phyloP scores from a whole-genome alignment of 1,284 basidiomycete genomes.

The Pseudozyma thailandica region DNA sequence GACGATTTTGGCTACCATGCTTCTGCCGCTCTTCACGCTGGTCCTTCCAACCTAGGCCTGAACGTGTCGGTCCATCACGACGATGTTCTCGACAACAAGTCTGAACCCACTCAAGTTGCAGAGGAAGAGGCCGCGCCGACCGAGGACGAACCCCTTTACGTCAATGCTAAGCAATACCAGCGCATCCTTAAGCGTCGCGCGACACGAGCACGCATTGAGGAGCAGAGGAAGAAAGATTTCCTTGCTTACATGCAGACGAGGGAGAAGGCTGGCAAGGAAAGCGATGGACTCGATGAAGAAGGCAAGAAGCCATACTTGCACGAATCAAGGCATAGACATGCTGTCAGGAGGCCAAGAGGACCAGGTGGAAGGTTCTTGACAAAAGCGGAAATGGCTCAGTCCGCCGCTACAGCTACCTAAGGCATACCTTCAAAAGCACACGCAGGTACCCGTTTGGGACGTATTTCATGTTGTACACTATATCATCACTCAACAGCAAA shows the following conservation, averaged over 20 bases:
- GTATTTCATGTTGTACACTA: constrained; percentile 17
- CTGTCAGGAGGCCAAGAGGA: constrained; percentile 93
- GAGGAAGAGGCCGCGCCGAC: constrained; percentile 27
- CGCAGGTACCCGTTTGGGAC: not conserved
- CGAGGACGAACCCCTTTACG: constrained; percentile 65
- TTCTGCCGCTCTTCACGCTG: constrained; percentile 16
- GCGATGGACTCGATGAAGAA: constrained; percentile 54
- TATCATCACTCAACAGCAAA: not conserved
- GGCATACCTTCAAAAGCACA: not conserved
- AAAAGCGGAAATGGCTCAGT: constrained; percentile 37
- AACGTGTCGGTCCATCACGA: constrained; percentile 25
- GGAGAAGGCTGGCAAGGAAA: constrained; percentile 43
- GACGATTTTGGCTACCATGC: constrained; percentile 38
- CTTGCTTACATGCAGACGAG: constrained; percentile 50
- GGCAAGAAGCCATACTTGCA: constrained; percentile 87
- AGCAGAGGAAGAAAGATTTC: constrained; percentile 57
- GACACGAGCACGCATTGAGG: constrained; percentile 60
- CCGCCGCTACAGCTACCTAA: constrained; percentile 15
- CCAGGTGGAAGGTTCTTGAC: constrained; percentile 91
- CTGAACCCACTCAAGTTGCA: constrained; percentile 6
- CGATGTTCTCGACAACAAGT: constrained; percentile 16
- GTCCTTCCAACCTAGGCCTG: constrained; percentile 40
- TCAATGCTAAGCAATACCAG: constrained; percentile 67
- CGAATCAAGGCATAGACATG: constrained; percentile 96
- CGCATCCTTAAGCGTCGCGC: constrained; percentile 64